Evolutionary conservation across 208 protist species (phyloP).

Genomic region (Blastocrithidia nonstop): DNA sequence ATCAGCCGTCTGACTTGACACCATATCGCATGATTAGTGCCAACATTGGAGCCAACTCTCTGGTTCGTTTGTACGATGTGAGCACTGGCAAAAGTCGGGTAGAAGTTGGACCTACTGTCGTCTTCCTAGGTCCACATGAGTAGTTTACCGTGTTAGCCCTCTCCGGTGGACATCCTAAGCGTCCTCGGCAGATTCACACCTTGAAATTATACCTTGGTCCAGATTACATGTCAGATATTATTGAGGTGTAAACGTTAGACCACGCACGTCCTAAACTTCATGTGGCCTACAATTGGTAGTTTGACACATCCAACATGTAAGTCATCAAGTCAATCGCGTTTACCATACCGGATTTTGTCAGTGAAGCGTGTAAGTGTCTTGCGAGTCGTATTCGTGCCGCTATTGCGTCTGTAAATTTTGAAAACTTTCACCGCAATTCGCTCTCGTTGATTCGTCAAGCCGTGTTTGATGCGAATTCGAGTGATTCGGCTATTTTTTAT

Average conservation of each 20-base stretch:
- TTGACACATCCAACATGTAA: constrained; percentile 19
- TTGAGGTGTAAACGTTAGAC: constrained; percentile 91
- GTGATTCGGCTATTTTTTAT: constrained; percentile 14
- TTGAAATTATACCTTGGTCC: constrained; percentile 88
- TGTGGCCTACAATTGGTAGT: constrained; percentile 95
- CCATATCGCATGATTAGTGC: neutral
- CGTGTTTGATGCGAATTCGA: constrained; percentile 68
- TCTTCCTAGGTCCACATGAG: constrained; percentile 62
- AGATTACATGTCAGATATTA: constrained; percentile 90
- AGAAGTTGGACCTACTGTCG: constrained; percentile 41
- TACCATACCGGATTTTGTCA: constrained; percentile 90
- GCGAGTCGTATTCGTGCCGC: constrained; percentile 86
- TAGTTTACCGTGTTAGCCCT: constrained; percentile 63
- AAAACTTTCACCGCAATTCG: constrained; percentile 93
- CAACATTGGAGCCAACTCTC: constrained; percentile 87
- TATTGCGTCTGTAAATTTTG: constrained; percentile 84
- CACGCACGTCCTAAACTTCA: constrained; percentile 87
- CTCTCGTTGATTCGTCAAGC: constrained; percentile 82
- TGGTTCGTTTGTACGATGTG: constrained; percentile 91
- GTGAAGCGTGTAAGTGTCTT: constrained; percentile 90
- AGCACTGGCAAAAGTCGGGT: constrained; percentile 70
- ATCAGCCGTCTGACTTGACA: no score
- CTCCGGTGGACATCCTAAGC: constrained; percentile 77
- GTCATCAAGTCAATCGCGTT: constrained; percentile 46
- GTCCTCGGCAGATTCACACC: constrained; percentile 75